These are phyloP conservation scores for Limnanthes douglasii DNA, from an alignment of 345 rosid species.

Conservation along the genomic window DNA sequence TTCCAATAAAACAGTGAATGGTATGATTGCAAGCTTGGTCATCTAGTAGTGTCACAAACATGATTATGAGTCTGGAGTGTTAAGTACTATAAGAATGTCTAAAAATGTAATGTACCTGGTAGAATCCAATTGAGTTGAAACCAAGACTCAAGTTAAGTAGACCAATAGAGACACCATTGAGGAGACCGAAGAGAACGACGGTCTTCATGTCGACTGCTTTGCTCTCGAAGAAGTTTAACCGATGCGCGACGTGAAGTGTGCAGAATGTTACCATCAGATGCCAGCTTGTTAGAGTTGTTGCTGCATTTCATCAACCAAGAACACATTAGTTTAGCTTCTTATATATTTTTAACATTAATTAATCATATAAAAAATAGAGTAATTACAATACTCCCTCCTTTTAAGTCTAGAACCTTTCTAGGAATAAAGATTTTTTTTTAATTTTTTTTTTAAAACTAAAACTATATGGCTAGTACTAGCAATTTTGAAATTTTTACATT, in stretches of 20 bases:
- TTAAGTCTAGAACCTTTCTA: no score
- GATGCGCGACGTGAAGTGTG: constrained; percentile 76
- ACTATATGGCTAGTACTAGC: no score
- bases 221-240: constrained; percentile 67
- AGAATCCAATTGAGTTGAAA: constrained; percentile 94
- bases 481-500: no score
- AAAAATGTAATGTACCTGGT: constrained; percentile 37
- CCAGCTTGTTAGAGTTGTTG: constrained; percentile 96
- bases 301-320: constrained; percentile 18
- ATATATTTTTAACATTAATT: background rate
- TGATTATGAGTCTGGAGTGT: background rate
- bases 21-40: constrained; percentile 98
- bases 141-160: constrained; percentile 92
- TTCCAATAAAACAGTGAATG: constrained; percentile 90
- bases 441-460: background rate
- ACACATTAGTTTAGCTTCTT: background rate
- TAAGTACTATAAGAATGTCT: background rate
- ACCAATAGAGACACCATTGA: constrained; percentile 92
- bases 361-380: no score
- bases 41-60: constrained; percentile 32
- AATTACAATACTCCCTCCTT: no score
- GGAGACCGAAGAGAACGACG: constrained; percentile 85
- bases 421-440: background rate
- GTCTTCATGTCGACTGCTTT: constrained; percentile 76
- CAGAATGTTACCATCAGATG: constrained; percentile 90